These are phyloP conservation scores for Nicotiana knightiana DNA, from an alignment of 257 asterid species.

Conservation along the genomic window DNA sequence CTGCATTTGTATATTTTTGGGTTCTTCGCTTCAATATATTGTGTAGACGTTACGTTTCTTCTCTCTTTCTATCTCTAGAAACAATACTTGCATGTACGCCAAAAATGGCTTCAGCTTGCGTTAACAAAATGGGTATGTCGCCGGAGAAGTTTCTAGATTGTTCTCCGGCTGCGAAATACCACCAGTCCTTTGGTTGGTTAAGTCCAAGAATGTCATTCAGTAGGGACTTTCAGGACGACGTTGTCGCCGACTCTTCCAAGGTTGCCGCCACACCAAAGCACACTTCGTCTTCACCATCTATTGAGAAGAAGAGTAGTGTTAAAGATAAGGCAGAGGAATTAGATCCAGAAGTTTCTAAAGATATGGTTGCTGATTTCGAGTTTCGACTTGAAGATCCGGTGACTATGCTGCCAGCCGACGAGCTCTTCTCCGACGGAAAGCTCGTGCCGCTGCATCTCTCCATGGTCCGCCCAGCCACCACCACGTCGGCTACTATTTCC, in stretches of 20 bases:
- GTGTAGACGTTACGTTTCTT: not conserved
- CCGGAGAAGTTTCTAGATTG: conserved; percentile 42
- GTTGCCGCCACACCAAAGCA: conserved; percentile 20
- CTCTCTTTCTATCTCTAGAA: not conserved
- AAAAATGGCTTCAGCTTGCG: conserved; percentile 61
- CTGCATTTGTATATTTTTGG: not conserved
- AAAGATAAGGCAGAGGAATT: conserved; percentile 22
- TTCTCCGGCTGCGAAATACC: conserved; percentile 30
- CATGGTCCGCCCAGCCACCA: conserved; percentile 24
- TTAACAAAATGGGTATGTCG: conserved; percentile 45
- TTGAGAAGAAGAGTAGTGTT: conserved; percentile 11
- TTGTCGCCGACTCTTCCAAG: conserved; percentile 3
- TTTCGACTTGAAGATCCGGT: conserved; percentile 86
- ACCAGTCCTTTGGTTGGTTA: conserved; percentile 41
- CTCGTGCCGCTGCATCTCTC: conserved; percentile 72
- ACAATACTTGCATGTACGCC: conserved; percentile 20
- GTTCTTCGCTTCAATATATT: not conserved
- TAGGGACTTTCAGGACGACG: conserved; percentile 22
- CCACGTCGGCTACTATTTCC: conserved; percentile 16
- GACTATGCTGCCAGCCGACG: conserved; percentile 83
- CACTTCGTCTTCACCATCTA: not conserved
- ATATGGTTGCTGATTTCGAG: conserved; percentile 58
- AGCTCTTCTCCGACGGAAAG: conserved; percentile 85
- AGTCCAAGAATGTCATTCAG: conserved; percentile 40
- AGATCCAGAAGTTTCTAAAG: conserved; percentile 56